Percentiles rank a stretch among this genome's conserved stretches.
phyloP scores from a whole-genome alignment of 1,139 yeast species.

The Saccharomyces uvarum region DNA sequence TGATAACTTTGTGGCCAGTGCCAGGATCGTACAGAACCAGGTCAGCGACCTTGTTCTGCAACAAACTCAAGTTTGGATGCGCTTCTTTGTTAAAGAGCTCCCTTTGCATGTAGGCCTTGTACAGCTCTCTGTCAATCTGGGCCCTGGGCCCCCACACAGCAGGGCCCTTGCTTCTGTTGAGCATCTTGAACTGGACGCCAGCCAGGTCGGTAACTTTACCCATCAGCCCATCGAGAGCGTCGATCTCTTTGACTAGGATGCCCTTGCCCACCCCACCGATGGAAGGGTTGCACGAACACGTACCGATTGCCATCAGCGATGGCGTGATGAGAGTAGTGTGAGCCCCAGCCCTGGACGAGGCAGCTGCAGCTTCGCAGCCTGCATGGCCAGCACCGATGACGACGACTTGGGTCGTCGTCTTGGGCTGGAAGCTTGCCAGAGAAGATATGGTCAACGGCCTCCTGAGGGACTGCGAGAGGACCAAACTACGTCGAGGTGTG shows the following conservation, averaged over 20 bases:
- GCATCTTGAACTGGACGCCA: constrained; percentile 83
- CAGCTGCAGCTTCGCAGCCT: constrained; percentile 96
- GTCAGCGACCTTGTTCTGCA: constrained; percentile 79
- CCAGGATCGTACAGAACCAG: constrained; percentile 41
- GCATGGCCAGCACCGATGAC: constrained; percentile 99
- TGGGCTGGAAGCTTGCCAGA: constrained; percentile 35
- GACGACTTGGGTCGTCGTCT: constrained; percentile 47
- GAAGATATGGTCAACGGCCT: not conserved
- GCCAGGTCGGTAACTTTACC: constrained; percentile 80
- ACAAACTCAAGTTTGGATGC: constrained; percentile 39
- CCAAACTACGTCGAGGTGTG: no score
- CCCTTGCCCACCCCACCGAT: constrained; percentile 99
- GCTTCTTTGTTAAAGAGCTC: constrained; percentile 46
- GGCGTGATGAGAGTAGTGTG: constrained; percentile 75
- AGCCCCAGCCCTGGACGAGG: constrained; percentile 78
- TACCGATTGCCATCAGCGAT: constrained; percentile 64
- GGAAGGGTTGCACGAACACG: constrained; percentile 94
- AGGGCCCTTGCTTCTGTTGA: constrained; percentile 85
- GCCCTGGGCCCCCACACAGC: constrained; percentile 99
- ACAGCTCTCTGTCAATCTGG: constrained; percentile 82
- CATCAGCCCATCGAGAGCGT: constrained; percentile 91
- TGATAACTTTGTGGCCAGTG: constrained; percentile 40
- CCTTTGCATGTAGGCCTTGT: constrained; percentile 71
- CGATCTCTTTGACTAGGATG: constrained; percentile 82
- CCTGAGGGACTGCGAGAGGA: not conserved